Evolutionary conservation across 2,329 filamentous ascomycete genomes (phyloP), one percentile per base, ranked within the genome.

Genomic region (Capronia americana): DNA sequence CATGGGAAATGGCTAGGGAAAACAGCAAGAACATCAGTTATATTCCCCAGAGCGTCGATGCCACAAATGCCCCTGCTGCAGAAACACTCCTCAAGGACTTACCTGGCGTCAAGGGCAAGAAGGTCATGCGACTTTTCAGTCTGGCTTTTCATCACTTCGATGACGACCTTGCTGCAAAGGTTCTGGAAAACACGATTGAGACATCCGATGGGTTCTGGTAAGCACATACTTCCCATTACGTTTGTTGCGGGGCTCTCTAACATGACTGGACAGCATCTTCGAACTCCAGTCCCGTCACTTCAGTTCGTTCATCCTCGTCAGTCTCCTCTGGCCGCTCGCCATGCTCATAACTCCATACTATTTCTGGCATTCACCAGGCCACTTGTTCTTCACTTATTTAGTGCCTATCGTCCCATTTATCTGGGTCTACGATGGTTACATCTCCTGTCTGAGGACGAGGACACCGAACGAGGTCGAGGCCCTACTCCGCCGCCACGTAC

Each of bases 121-220:
- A 80, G 53, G 80, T 91, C 24, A 90, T 92, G 74, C 82, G 90
- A 4, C 78, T 92, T 57, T 93, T 91, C 76, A 91, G 89, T 74
- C 81, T 92, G 1, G 86, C 89, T 0, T 93, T 93, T 73, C 91
- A 93, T 77, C 90, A 93, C 78, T 93, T 93, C 71, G 84, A 88
- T 68, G 88, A 92, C 73, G 78, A 79, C 3, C 77, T 88, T 20
- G 90, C 88, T 0, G 78, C 75, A 28, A 81, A 82, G 8, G 89
- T 92, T 32, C 75, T 93, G 34, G 81, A 81, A 60, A 87, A 90
- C 74, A 89, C 88, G 0, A 76, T 92, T 44, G 81, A 86, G 71
- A 90, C 86, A 0, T 68, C 69, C 1, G 70, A 76, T 65, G 71
- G 68, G 5, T 73, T 73, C 28, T 75, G 76, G 75, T 75, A 67